These are phyloP conservation scores for Amanita exitialis DNA, from an alignment of 768 basidiomycete genomes.

Conservation along the genomic window DNA sequence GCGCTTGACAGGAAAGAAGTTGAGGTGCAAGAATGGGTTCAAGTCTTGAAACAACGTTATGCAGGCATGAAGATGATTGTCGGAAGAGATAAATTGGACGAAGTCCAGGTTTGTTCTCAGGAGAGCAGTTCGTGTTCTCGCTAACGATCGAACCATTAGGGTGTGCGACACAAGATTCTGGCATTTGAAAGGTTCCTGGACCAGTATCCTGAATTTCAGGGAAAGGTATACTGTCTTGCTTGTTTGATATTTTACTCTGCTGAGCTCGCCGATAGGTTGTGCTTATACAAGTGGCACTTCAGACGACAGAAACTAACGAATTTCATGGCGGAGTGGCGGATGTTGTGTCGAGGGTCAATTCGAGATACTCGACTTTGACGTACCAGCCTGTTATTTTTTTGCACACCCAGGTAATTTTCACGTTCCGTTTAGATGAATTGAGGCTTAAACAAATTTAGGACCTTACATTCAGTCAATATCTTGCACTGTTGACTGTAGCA, in stretches of 20 bases:
- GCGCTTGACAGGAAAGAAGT: conserved; percentile 42
- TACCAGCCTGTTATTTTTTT: conserved; percentile 85
- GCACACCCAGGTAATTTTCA: conserved; percentile 43
- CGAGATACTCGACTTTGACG: conserved; percentile 73
- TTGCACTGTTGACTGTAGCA: conserved; percentile 71
- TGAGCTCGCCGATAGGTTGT: conserved; percentile 37
- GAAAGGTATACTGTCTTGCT: conserved; percentile 35
- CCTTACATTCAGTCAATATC: conserved; percentile 77
- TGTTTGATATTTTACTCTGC: not conserved
- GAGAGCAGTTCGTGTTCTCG: not conserved
- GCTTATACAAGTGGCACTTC: conserved; percentile 80
- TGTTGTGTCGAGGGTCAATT: conserved; percentile 72
- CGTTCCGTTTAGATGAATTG: not conserved
- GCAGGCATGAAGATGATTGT: conserved; percentile 82
- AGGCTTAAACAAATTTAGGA: conserved; percentile 22
- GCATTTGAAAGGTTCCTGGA: conserved; percentile 81
- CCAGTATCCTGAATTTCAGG: conserved; percentile 69
- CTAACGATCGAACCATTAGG: conserved; percentile 20
- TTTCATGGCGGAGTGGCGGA: conserved; percentile 65
- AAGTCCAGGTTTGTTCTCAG: conserved; percentile 43
- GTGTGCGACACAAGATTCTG: conserved; percentile 73
- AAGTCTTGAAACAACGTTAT: conserved; percentile 71
- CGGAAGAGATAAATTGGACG: conserved; percentile 83
- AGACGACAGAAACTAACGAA: conserved; percentile 72
- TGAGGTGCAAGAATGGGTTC: conserved; percentile 79